Percentiles rank a stretch among this genome's conserved stretches.
Evolutionary conservation across 768 basidiomycete species (phyloP).

Genomic region (Naganishia antarctica): DNA sequence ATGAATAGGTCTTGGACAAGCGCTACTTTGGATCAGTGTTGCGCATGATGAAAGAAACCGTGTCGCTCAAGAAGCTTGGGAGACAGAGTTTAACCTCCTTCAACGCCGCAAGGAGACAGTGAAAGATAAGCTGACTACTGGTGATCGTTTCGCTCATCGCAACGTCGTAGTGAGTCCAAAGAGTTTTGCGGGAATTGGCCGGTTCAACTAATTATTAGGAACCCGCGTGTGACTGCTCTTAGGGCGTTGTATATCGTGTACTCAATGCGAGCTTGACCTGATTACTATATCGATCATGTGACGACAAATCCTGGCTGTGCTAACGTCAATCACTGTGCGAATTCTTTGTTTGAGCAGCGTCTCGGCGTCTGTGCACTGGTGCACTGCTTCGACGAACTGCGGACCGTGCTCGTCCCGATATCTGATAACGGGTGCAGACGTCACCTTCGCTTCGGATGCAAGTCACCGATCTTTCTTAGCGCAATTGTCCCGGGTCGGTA

Average conservation of each 20-base stretch:
- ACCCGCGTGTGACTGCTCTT: not conserved
- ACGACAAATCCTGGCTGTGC: too few species aligned
- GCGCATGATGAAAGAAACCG: slow-evolving; percentile 4
- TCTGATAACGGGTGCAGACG: not conserved
- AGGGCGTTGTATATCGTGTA: slow-evolving; percentile 25
- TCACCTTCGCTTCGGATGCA: not conserved
- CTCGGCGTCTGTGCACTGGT: too few species aligned
- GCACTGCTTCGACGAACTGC: too few species aligned
- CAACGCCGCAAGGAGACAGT: slow-evolving; percentile 4
- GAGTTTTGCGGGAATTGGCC: too few species aligned
- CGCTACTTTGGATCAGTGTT: slow-evolving; percentile 16
- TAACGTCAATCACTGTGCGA: too few species aligned
- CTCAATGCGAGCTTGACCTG: not conserved
- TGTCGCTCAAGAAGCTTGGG: not conserved
- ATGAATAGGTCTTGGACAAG: slow-evolving; percentile 9
- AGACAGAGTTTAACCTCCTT: slow-evolving; percentile 1
- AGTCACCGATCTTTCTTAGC: not conserved
- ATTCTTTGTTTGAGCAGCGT: too few species aligned
- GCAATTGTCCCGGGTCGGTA: not conserved
- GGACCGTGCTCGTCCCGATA: not conserved
- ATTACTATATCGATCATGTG: too few species aligned
- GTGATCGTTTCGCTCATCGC: slow-evolving; percentile 11
- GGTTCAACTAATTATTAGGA: too few species aligned
- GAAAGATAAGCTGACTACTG: slow-evolving; percentile 1
- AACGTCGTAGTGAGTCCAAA: slow-evolving; percentile 14